These are phyloP conservation scores for Fraxinus cuspidata DNA, from an alignment of 257 asterid genomes.

Conservation along the genomic window DNA sequence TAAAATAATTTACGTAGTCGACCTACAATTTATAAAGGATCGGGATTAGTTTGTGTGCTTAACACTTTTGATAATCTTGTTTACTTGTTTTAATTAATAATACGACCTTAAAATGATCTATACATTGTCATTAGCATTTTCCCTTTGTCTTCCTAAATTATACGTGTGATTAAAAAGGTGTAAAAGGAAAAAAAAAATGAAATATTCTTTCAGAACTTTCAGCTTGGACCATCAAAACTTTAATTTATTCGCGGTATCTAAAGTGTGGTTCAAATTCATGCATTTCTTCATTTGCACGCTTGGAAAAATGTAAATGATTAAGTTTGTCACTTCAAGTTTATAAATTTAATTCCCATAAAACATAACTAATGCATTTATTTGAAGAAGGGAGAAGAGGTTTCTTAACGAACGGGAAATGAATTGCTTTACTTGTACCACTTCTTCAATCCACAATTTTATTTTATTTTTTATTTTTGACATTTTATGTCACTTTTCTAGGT, in stretches of 20 bases:
- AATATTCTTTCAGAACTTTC: not conserved
- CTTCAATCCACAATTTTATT: not conserved
- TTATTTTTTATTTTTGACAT: not conserved
- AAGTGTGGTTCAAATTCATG: not conserved
- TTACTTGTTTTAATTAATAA: too few relatives aligned
- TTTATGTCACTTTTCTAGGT: not conserved
- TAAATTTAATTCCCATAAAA: not conserved
- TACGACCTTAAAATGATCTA: not conserved
- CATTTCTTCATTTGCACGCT: not conserved
- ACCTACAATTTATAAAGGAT: too few relatives aligned
- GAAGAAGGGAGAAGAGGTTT: constrained; percentile 34
- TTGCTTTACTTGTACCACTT: constrained; percentile 57
- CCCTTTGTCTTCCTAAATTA: not conserved
- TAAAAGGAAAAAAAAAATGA: not conserved
- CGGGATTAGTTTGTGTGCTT: too few relatives aligned
- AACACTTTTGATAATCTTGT: too few relatives aligned
- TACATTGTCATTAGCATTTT: not conserved
- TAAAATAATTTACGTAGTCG: too few relatives aligned
- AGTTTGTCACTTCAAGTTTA: not conserved
- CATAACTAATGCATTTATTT: not conserved
- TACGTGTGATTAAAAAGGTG: not conserved
- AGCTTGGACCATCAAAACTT: not conserved
- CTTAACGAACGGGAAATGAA: constrained; percentile 64
- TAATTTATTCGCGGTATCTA: not conserved
- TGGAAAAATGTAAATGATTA: not conserved